Conservation (phyloP, 108 stramenopile species). For the Cyclotella atomus region DNA sequence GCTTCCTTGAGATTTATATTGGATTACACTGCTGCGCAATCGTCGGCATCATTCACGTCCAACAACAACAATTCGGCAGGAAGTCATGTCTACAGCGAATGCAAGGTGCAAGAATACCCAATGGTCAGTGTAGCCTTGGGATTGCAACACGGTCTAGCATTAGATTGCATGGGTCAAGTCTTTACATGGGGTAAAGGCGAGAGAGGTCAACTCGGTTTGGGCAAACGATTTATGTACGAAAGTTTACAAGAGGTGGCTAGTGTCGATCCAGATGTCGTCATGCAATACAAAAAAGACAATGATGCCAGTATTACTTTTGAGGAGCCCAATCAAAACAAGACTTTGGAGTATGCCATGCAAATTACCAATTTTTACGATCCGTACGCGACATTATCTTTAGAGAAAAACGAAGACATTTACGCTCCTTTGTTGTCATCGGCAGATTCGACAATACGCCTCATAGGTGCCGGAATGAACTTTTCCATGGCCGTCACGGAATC, state of each 20-base stretch:
- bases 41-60: background rate
- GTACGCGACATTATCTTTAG: conserved; percentile 33
- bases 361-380: conserved; percentile 48
- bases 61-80: conserved; percentile 8
- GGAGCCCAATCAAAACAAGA: conserved; percentile 37
- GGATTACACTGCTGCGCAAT: conserved; percentile 29
- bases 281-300: conserved; percentile 42
- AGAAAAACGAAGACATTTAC: conserved; percentile 24
- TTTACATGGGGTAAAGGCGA: conserved; percentile 90
- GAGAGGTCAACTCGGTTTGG: conserved; percentile 85
- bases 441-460: conserved; percentile 42
- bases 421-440: conserved; percentile 35
- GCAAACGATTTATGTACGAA: conserved; percentile 67
- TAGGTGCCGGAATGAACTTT: conserved; percentile 81
- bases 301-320: background rate
- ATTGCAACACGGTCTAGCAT: conserved; percentile 87
- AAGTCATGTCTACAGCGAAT: conserved; percentile 31
- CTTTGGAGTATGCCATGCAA: conserved; percentile 48
- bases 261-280: background rate
- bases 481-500: conserved; percentile 63
- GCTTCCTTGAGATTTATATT: conserved; percentile 35
- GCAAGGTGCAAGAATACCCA: conserved; percentile 59
- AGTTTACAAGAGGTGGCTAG: conserved; percentile 42
- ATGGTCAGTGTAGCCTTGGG: conserved; percentile 81
- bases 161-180: conserved; percentile 71